Evolutionary conservation across 495 filamentous ascomycete species (phyloP), one percentile per base, ranked within the genome.

Genomic region (Aspergillus cristatus): DNA sequence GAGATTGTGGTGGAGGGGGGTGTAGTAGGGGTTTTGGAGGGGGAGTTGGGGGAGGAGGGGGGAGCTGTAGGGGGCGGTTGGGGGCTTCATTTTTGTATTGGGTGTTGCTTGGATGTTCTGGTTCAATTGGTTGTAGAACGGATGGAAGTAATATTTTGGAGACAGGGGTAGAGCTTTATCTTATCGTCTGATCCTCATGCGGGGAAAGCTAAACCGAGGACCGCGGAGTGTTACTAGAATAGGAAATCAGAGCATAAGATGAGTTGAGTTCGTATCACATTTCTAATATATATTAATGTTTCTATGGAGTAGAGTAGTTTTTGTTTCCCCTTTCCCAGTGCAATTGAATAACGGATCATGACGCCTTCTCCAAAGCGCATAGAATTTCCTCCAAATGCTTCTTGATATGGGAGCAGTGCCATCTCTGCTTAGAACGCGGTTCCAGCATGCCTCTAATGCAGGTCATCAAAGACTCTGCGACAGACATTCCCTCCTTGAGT

Each of bases 371-470:
- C 6, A 35, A 28, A 24, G 16, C 36, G 14, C 28, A 14, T 10
- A 50, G 25, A 15, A 54, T 18, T 8, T 18, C 25, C 12, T 48
- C 33, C 16, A 66, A 29, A 31, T 50, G 41, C 10, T 54, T 47
- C 22, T 57, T 61, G 15, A 63, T 52, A 18, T 54, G 43, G 18
- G 45, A 44, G 18, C 59, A 67, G 12, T 34, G 43, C 70, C 67
- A 74, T 41, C 71, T 57, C 4, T 42, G 38, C 2, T 39, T 37
- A n/a, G 67, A 55, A 18, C 60, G 51, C 3, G 61, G 58, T 13
- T 63, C 50, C 30, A 72, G 46, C 72, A 76, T 76, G 4, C 58
- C 63, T 29, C 48, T 46, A 14, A 71, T 67, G 13, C 70, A 70
- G 8, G 17, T 45, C 32, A 60, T 57, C 22, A 72, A 44, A 13